Evolutionary conservation across 768 basidiomycete species (phyloP).

Genomic region (Russula sp.): DNA sequence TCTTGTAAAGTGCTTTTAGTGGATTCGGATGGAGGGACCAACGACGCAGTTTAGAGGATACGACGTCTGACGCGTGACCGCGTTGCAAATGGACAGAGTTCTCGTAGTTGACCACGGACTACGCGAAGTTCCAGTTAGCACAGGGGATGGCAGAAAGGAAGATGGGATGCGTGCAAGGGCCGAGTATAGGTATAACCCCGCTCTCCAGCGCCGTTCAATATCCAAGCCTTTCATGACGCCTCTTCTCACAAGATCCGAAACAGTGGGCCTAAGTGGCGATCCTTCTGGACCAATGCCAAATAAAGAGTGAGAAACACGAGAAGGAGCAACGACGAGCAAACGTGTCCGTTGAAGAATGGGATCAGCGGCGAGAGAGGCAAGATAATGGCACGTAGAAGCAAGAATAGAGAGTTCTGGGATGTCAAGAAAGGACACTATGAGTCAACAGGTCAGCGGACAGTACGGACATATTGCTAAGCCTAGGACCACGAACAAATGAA

Average conservation of each 20-base stretch:
- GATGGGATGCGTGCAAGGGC: slow-evolving; percentile 40
- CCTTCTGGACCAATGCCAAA: slow-evolving; percentile 56
- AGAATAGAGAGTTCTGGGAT: slow-evolving; percentile 60
- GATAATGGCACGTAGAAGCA: slow-evolving; percentile 41
- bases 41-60: slow-evolving; percentile 50
- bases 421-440: slow-evolving; percentile 65
- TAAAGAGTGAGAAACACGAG: slow-evolving; percentile 58
- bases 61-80: slow-evolving; percentile 43
- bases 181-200: slow-evolving; percentile 61
- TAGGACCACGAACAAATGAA: slow-evolving; percentile 13
- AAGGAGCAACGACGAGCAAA: slow-evolving; percentile 56
- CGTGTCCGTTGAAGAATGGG: slow-evolving; percentile 59
- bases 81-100: slow-evolving; percentile 48
- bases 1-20: slow-evolving; percentile 42
- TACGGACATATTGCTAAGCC: neutral
- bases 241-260: slow-evolving; percentile 61
- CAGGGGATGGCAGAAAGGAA: slow-evolving; percentile 2
- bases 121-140: neutral
- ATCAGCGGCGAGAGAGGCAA: slow-evolving; percentile 51
- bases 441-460: slow-evolving; percentile 1
- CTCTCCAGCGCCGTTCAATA: slow-evolving; percentile 60
- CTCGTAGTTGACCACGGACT: slow-evolving; percentile 69
- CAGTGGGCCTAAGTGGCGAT: slow-evolving; percentile 52
- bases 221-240: slow-evolving; percentile 64
- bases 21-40: slow-evolving; percentile 35